Base-by-base conservation (phyloP, 768 basidiomycete genomes). In the Melanogaster broomeanus region DNA sequence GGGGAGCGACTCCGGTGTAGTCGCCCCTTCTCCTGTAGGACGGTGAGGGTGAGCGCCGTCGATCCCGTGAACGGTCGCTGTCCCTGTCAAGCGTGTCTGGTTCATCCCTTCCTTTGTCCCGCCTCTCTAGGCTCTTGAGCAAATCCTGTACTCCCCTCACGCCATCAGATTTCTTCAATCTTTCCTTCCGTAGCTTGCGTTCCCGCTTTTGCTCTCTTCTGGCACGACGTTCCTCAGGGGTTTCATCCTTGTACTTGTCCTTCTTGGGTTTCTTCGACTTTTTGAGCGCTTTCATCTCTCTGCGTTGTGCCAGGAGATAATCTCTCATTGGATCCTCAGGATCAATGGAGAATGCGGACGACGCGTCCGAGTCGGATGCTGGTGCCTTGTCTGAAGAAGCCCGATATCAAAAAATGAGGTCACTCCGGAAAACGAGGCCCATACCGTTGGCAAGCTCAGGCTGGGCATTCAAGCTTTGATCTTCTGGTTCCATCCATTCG, bases 321-420 rank as follows among this genome's bases (percentile, higher is more conserved):
- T 94, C 95, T 25, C 87, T 83, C 97, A 99, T 98, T 1, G 97
- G 97, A 70, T 99, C 97, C 65, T 98, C 96, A 2, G 90, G 91
- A 67, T 98, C 95, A 50, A 97, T 88, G 9, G 82, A 77, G 24
- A 84, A 79, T 16, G 73, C 78, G 16, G 84, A 79, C 3, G 80
- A 79, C 15, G 74, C 84, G 2, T 87, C 86, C 4, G 86, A 85
- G 30, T 88, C 87, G 6, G 87, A 84, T 3, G 67, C 79, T 2
- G 67, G 77, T 37, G 68, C 80, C 19, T 74, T 81, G 31, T 78
- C 88, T 81, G 55, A 37, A 49, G 43, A 40, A 53, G 49, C 53
- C 13, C 37, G 16, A 40, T n/a, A n/a, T 51, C n/a, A 62, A 38
- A 46, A 49, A 33, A 33, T 21, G 6, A 6, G 27, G 18, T 40